Percentiles rank a stretch among this genome's conserved stretches.
These are phyloP conservation scores for Amphichorda felina DNA, from an alignment of 2,329 filamentous ascomycete genomes.

Conservation along the genomic window DNA sequence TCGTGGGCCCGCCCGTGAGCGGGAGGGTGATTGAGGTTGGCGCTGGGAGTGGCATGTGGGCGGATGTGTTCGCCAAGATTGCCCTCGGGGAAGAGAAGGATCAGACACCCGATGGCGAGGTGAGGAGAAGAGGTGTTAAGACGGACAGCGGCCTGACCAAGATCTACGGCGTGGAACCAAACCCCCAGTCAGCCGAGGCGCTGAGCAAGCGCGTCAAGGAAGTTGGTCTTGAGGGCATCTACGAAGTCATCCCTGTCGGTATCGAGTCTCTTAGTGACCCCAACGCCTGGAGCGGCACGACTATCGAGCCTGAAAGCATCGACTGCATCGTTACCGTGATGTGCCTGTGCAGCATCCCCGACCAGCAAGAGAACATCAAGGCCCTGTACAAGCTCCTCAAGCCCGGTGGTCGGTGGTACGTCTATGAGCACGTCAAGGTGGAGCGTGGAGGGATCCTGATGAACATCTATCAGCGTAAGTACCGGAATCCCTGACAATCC, in stretches of 20 bases:
- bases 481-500: background rate
- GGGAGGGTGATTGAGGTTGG: conserved; percentile 52
- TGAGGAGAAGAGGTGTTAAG: conserved; percentile 14
- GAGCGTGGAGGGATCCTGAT: conserved; percentile 26
- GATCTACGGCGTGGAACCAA: conserved; percentile 56
- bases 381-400: conserved; percentile 46
- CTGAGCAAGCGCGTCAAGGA: conserved; percentile 34
- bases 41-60: conserved; percentile 49
- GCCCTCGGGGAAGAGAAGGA: conserved; percentile 4
- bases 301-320: conserved; percentile 36
- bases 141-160: conserved; percentile 22
- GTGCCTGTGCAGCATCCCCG: conserved; percentile 52
- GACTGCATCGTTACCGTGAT: conserved; percentile 50
- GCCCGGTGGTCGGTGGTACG: conserved; percentile 50
- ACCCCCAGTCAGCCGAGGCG: conserved; percentile 34
- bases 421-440: conserved; percentile 46
- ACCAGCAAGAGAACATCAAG: conserved; percentile 40
- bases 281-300: conserved; percentile 25
- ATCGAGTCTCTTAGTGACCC: conserved; percentile 41
- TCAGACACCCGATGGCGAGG: background rate
- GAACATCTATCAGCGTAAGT: conserved; percentile 38
- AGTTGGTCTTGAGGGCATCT: conserved; percentile 42
- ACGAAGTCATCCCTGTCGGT: conserved; percentile 50
- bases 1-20: conserved; percentile 23
- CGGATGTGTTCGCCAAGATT: conserved; percentile 33